Evolutionary conservation across 2,329 filamentous ascomycete genomes (phyloP).

Genomic region (Chaetomium sp.): DNA sequence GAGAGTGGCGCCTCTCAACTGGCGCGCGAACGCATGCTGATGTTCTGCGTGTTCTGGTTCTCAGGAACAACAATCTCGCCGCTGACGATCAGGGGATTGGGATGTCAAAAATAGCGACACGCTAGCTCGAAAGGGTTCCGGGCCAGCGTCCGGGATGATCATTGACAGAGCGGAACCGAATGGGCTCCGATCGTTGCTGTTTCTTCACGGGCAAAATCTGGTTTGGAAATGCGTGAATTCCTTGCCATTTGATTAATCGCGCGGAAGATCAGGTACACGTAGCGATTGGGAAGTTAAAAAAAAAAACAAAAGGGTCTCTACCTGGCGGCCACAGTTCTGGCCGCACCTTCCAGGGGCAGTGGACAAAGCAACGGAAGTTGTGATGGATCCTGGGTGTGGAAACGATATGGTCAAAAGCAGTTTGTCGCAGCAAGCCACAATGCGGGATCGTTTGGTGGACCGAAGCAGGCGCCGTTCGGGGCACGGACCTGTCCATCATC

Average conservation of each 20-base stretch:
- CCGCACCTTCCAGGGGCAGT: neutral
- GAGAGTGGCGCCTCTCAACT: slow-evolving; percentile 1
- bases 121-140: neutral
- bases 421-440: slow-evolving; percentile 14
- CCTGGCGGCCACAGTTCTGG: neutral
- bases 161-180: neutral
- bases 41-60: neutral
- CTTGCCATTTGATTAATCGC: too few species aligned
- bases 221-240: neutral
- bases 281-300: too few species aligned
- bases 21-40: neutral
- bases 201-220: neutral
- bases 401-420: neutral
- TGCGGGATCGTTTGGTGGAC: neutral
- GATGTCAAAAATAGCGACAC: slow-evolving; percentile 9
- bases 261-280: too few species aligned
- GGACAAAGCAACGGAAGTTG: neutral
- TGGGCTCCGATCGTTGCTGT: neutral
- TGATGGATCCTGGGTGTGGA: too few species aligned
- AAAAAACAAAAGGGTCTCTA: too few species aligned
- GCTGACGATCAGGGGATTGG: slow-evolving; percentile 9
- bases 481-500: neutral
- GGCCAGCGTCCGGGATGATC: neutral
- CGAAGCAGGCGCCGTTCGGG: neutral
- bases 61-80: slow-evolving; percentile 9